Evolutionary conservation across 176 grass and related monocot genomes (phyloP).

Genomic region (Rhynchospora tenuis): DNA sequence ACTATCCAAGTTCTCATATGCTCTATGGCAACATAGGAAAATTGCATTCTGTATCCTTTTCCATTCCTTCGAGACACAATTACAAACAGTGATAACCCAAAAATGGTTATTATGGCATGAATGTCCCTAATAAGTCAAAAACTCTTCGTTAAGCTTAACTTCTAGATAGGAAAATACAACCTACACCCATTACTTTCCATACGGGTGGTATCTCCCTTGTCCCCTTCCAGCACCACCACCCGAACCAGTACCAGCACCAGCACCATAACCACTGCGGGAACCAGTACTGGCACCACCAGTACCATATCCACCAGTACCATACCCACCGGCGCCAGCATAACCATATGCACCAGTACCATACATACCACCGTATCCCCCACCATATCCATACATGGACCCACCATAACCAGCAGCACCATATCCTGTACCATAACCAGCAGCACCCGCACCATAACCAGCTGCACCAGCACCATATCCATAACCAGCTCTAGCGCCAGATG

Average conservation of each 20-base stretch:
- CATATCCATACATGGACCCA: conserved; percentile 61
- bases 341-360: conserved; percentile 27
- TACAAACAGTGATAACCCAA: conserved; percentile 19
- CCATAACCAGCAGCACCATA: conserved; percentile 58
- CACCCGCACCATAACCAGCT: conserved; percentile 34
- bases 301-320: conserved; percentile 46
- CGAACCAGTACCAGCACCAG: conserved; percentile 23
- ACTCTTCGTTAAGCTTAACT: not conserved
- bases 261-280: conserved; percentile 41
- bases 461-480: conserved; percentile 48
- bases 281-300: conserved; percentile 34
- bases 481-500: conserved; percentile 27
- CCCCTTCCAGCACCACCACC: conserved; percentile 45
- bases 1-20: conserved; percentile 7
- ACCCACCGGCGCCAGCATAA: conserved; percentile 19
- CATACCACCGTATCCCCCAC: not conserved
- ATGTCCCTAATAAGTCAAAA: conserved; percentile 20
- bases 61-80: conserved; percentile 11
- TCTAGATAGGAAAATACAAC: not conserved
- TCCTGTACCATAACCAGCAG: conserved; percentile 38
- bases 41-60: conserved; percentile 8
- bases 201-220: conserved; percentile 69
- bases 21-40: conserved; percentile 1
- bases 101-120: conserved; percentile 18
- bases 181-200: conserved; percentile 37